phyloP scores from a whole-genome alignment of 495 filamentous ascomycete species.

The Podospora pseudopauciseta region DNA sequence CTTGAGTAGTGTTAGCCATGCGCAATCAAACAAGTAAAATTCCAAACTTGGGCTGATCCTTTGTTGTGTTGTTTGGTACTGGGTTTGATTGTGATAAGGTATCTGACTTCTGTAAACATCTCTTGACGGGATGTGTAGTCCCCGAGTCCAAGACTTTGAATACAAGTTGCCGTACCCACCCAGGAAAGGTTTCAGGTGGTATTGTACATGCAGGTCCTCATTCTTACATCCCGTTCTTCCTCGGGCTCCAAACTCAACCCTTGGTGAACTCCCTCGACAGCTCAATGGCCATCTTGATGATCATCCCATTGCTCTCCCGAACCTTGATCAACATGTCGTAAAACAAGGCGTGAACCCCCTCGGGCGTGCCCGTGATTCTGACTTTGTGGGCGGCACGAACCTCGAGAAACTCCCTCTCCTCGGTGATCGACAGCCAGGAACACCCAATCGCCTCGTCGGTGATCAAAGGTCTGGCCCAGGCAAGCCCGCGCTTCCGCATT shows the following conservation, averaged over 20 bases:
- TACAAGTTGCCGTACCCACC: no score
- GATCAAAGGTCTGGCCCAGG: not conserved
- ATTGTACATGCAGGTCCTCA: no score
- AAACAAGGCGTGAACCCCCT: not conserved
- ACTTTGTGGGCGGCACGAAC: not conserved
- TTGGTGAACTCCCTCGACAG: not conserved
- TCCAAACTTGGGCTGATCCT: not conserved
- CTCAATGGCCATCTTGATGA: not conserved
- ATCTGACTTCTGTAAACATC: no score
- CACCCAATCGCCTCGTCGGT: not conserved
- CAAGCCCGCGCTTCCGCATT: not conserved
- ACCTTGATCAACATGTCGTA: not conserved
- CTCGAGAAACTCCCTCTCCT: not conserved
- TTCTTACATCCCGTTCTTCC: no score
- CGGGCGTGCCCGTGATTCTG: not conserved
- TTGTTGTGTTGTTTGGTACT: not conserved
- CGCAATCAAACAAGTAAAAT: not conserved
- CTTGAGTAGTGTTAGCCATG: not conserved
- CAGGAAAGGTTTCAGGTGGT: no score
- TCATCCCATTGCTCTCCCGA: not conserved
- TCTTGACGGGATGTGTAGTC: no score
- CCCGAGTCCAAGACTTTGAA: no score
- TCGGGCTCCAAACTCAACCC: not conserved
- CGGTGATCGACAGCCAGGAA: not conserved
- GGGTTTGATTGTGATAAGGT: no score